Conservation (phyloP, 345 rosid genomes). For the Leavenworthia alabamica region DNA sequence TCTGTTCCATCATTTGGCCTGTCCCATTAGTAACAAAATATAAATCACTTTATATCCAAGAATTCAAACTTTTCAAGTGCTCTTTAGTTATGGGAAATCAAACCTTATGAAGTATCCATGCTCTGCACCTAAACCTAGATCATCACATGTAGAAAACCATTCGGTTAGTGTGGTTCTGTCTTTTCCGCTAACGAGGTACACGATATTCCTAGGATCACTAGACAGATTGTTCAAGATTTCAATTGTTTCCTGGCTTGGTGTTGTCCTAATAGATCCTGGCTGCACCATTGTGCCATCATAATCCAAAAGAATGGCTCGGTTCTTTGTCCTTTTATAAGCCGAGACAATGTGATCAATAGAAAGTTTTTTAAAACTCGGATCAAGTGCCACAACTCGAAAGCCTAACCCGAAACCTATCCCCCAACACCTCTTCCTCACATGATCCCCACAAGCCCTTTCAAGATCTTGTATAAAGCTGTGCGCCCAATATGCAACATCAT, state of each 20-base stretch:
- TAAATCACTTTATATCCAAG: not conserved
- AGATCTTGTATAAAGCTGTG: slow-evolving; percentile 91
- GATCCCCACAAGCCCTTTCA: slow-evolving; percentile 82
- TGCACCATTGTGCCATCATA: slow-evolving; percentile 76
- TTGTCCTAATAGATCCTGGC: slow-evolving; percentile 47
- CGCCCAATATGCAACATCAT: slow-evolving; percentile 95
- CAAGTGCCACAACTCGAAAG: slow-evolving; percentile 80
- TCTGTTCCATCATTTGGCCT: slow-evolving; percentile 59
- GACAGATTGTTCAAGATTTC: slow-evolving; percentile 58
- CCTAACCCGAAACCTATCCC: slow-evolving; percentile 94
- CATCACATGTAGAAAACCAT: slow-evolving; percentile 71
- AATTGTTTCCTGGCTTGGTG: slow-evolving; percentile 52
- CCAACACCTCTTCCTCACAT: slow-evolving; percentile 78
- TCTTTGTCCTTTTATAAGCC: slow-evolving; percentile 74
- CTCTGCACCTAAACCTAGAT: slow-evolving; percentile 85
- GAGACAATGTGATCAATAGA: slow-evolving; percentile 84
- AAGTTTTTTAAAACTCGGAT: slow-evolving; percentile 85
- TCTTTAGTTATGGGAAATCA: too few relatives aligned
- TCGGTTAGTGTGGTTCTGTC: slow-evolving; percentile 55
- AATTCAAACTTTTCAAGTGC: not conserved
- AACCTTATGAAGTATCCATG: slow-evolving; percentile 75
- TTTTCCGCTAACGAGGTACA: slow-evolving; percentile 80
- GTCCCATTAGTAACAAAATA: slow-evolving; percentile 11
- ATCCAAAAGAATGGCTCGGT: slow-evolving; percentile 81
- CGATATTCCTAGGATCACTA: slow-evolving; percentile 68